Evolutionary conservation across 2,329 filamentous ascomycete species (phyloP), one percentile per base, ranked within the genome.

Genomic region (Cladosporium sp.): DNA sequence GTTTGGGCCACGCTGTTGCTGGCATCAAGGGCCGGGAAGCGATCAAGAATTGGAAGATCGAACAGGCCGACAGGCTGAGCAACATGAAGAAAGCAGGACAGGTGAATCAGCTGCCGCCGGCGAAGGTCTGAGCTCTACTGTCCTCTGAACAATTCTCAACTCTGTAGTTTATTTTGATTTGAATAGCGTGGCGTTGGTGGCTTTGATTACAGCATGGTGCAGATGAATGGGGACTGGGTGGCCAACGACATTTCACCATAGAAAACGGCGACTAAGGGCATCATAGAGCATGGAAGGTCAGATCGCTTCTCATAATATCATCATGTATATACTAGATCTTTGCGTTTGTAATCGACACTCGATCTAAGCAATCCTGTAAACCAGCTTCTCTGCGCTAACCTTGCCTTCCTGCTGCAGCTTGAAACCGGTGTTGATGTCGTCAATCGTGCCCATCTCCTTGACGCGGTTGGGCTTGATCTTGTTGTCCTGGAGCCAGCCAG

Each of bases 361-460:
- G 22, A 28, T 42, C 28, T 42, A 50, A 16, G 37, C 60, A 22
- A 71, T 58, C 40, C 60, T 60, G 66, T 69, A 70, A 0, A 76
- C 70, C 53, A 77, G 56, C 38, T 72, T 68, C 63, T 75, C 72
- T 18, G 72, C 74, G 55, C 73, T 76, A 22, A 69, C 69, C 42
- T 72, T 70, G 55, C 72, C 74, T 45, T 68, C 65, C 50, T 73
- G 66, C 52, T 77, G 59, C 54, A 68, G 60, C 60, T 72, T 64
- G 65, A 78, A 62, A 3, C 74, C 74, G 14, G 61, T 67, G 55
- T 76, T 68, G 40, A 70, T 70, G 43, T 71, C 63, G 51, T 72
- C 70, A 11, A 75, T 58, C 56, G 75, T 37, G 2, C 70, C 73
- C 40, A 62, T 55, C 0, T 70, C 74, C 49, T 76, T 73, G 4